phyloP scores from a whole-genome alignment of 2,329 filamentous ascomycete species.

The Diaporthe caulivora region DNA sequence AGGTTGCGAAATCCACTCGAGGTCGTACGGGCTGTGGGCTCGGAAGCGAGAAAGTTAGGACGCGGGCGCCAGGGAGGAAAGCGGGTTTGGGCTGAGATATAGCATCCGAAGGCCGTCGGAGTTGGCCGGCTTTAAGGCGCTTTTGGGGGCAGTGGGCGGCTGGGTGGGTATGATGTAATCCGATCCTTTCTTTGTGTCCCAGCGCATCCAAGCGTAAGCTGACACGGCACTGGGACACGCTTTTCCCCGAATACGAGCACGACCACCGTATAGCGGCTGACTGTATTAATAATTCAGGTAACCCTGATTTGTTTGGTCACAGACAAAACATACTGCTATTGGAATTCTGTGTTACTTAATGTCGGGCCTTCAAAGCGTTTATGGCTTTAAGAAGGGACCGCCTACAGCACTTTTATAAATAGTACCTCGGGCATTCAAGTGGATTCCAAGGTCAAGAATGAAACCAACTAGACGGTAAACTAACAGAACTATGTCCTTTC shows the following conservation, averaged over 20 bases:
- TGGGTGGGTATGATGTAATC: constrained; percentile 21
- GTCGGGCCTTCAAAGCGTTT: too few relatives aligned
- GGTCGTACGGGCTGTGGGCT: background rate
- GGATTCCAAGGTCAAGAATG: too few relatives aligned
- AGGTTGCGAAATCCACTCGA: constrained; percentile 25
- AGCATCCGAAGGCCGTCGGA: constrained; percentile 30
- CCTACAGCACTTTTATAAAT: too few relatives aligned
- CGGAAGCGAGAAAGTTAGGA: background rate
- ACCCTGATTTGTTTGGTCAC: too few relatives aligned
- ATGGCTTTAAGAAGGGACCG: too few relatives aligned
- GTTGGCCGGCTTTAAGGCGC: background rate
- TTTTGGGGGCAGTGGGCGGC: background rate
- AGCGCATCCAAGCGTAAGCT: constrained; percentile 14
- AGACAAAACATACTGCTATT: too few relatives aligned
- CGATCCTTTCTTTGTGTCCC: background rate
- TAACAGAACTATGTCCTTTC: too few relatives aligned
- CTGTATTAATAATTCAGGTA: too few relatives aligned
- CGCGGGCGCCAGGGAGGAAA: background rate
- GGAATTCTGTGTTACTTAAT: too few relatives aligned
- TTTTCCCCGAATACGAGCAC: constrained; percentile 1
- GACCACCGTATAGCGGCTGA: too few relatives aligned
- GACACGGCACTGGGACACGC: background rate
- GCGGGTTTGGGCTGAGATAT: constrained; percentile 24
- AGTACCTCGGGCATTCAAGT: too few relatives aligned
- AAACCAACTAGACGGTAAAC: too few relatives aligned